Percentiles rank a stretch among this genome's conserved stretches.
Evolutionary conservation across 2,329 filamentous ascomycete species (phyloP).

Genomic region (Phaeosphaeria sp.): DNA sequence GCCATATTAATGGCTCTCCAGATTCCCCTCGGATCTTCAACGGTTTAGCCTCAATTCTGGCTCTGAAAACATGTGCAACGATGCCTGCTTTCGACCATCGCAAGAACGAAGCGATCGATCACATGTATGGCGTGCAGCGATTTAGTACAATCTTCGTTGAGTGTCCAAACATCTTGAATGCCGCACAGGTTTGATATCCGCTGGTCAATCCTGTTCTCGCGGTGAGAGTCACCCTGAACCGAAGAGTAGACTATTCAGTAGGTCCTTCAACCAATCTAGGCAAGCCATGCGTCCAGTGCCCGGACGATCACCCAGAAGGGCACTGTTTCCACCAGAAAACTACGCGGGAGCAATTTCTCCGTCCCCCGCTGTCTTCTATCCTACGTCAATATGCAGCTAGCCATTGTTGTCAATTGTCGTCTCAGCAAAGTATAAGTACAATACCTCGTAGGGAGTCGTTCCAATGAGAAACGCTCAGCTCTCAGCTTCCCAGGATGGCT

Average conservation of each 20-base stretch:
- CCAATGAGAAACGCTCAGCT: neutral
- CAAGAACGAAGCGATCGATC: no score
- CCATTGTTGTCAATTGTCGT: neutral
- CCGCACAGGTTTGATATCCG: neutral
- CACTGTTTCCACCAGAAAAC: neutral
- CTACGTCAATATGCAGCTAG: no score
- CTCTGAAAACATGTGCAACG: neutral
- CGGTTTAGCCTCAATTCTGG: neutral
- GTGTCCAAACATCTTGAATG: no score
- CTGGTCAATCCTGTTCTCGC: neutral
- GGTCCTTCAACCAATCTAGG: neutral
- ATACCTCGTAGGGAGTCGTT: neutral
- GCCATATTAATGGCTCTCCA: neutral
- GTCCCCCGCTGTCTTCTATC: neutral
- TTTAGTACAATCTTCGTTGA: no score
- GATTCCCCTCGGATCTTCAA: neutral
- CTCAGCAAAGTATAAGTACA: neutral
- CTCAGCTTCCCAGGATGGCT: conserved; percentile 1
- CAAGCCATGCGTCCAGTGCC: neutral
- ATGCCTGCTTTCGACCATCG: neutral
- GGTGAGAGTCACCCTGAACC: neutral
- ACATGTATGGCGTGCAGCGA: no score
- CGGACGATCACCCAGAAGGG: neutral
- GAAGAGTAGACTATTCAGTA: neutral
- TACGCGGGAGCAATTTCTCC: neutral